Base-by-base conservation (phyloP, 306 rosid species). In the Inga leiocalycina region DNA sequence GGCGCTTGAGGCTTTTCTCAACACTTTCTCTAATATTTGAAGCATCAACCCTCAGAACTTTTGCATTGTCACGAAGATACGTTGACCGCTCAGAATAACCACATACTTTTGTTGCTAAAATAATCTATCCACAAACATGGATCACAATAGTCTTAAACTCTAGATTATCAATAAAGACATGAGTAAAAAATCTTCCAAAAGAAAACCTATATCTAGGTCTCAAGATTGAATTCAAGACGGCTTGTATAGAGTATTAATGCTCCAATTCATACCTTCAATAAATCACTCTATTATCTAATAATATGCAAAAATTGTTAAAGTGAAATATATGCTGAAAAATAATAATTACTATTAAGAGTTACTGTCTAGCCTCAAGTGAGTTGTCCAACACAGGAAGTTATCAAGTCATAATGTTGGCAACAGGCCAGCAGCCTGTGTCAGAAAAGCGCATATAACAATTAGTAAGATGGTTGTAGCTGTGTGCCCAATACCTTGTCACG, bases 1-100 rank as follows among this genome's bases (percentile, higher is more conserved):
- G 98, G 74, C 97, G 98, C 84, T 89, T 88, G 10, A 93, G 97
- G 80, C 97, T 96, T 88, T 93, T 92, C 93, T 93, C 99, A 27
- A 96, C 99, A 79, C 98, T 92, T 84, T 92, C 98, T 88, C 70
- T 93, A 64, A 96, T 90, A 86, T 93, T 96, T 75, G 78, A 87
- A 85, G 94, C 90, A 86, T 96, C 98, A 71, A 96, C 99, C 82
- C 97, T 89, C 86, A 89, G 78, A 77, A 91, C 82, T 27, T 82
- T 79, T 3, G 90, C 91, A 79, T 91, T 92, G 74, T 92, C 97
- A n/a, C 97, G 97, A 76, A 93, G 8, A 84, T 87, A 86, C 83
- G 86, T 39, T 0, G 88, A 5, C 73, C 90, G 85, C 88, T 93
- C 99, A 17, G 94, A 90, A 89, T 96, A 93, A 66, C 99, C 99